Evolutionary conservation across 352 stramenopile genomes (phyloP), one percentile per base, ranked within the genome.

Genomic region (Pythium dissimile): DNA sequence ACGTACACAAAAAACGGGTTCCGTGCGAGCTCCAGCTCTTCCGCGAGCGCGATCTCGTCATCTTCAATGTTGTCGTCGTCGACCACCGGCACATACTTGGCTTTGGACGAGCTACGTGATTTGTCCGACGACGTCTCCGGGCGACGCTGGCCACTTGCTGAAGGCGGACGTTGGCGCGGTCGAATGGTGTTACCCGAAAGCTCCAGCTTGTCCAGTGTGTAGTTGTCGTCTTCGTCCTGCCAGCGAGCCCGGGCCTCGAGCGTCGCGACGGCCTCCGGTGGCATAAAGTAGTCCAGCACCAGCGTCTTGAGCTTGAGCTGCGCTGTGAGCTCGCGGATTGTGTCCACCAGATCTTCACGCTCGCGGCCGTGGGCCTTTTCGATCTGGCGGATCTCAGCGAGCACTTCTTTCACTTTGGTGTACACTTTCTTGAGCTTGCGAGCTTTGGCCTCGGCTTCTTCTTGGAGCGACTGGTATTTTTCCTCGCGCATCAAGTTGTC

Each of bases 371-470:
- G 97, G 27, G 96, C 92, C 48, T 95, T 89, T 64, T 98, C 86
- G 55, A 98, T 84, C 66, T 98, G 94, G 54, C 96, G 91, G 43
- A 98, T 85, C 50, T 99, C 96, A 6, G 66, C 66, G 48, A 97
- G 80, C 7, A 86, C 86, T 34, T 94, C 84, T 52, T 98, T 96
- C 46, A 97, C 79, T 52, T 92, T 89, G 6, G 67, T 76, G 51
- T 89, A 98, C 16, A 99, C 75, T 59, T 98, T 98, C 58, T 98
- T 97, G 30, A 99, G 79, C 66, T 99, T 99, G 10, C 92, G 92
- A 0, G 95, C 97, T 67, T 98, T 99, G 1, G 84, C 91, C 42
- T 98, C 85, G 6, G 96, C 92, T 63, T 99, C 93, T 62, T 98
- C 95, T 47, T 97, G 77, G 12, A 97, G 54, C 3, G 84, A 88